Conservation (phyloP, 257 asterid genomes). For the Orobanche coerulescens region DNA sequence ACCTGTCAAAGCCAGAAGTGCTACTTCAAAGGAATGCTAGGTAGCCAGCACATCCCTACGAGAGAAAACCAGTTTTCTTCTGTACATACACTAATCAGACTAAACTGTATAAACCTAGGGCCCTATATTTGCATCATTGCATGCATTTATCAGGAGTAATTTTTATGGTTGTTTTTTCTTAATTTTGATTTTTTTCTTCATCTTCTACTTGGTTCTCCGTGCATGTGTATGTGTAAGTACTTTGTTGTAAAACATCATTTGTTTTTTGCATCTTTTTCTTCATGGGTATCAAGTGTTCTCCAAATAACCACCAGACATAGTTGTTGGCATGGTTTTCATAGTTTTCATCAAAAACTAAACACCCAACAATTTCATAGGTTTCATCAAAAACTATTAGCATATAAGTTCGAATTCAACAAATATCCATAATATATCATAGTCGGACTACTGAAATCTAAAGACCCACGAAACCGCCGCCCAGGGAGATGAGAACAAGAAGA, state of each 20-base stretch:
- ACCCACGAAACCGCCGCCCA: no score
- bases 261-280: not conserved
- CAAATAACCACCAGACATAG: not conserved
- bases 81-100: no score
- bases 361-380: no score
- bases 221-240: no score
- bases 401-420: no score
- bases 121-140: not conserved
- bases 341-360: no score
- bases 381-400: no score
- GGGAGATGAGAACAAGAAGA: no score
- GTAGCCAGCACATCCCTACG: no score
- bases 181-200: not conserved
- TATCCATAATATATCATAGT: no score
- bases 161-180: not conserved
- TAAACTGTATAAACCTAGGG: not conserved
- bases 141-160: not conserved
- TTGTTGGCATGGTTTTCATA: not conserved
- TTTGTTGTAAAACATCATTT: not conserved
- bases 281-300: not conserved
- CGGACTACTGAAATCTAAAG: no score
- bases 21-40: conserved; percentile 6
- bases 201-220: not conserved
- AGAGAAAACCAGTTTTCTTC: no score
- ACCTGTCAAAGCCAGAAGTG: conserved; percentile 37